Base-by-base conservation (phyloP, 306 rosid species). In the Prinsepia uniflora region DNA sequence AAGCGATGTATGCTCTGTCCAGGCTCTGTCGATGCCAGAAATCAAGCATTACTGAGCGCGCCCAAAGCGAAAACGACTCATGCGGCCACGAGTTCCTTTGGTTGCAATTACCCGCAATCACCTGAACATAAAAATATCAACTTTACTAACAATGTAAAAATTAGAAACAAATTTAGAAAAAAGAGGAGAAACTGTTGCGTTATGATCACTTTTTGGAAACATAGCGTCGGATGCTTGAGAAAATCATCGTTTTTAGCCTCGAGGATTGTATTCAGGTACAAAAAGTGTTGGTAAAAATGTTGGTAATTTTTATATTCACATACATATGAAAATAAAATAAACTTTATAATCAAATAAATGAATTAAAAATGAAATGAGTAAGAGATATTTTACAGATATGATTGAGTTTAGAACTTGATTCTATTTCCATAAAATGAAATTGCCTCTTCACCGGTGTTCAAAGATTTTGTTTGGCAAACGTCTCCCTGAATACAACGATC, bases 161-260 rank as follows among this genome's bases (percentile, higher is more conserved):
- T 22, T 8, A 52, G 57, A 52, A 1, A 66, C 42, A 19, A 42
- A 30, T 2, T 18, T 5, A n/a, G 5, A 5, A 0, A 45, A 8
- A 5, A 20, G 5, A 53, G 22, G 13, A 59, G 57, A 17, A 5
- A 13, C 47, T 46, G 13, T 24, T 14, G 34, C 4, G 24, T 6
- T 4, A 7, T 3, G 2, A 19, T 70, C 18, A 82, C 83, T 73
- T 49, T 72, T 22, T 61, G 58, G 70, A 71, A 20, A 82, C 49
- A 36, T 76, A 70, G 63, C 64, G 71, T 52, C 81, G 71, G 67
- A 73, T 50, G 58, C 75, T 73, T 59, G 81, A 59, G 65, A 76
- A 63, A 73, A 79, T 42, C 81, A 79, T 76, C 17, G 68, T 66
- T 6, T 39, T 18, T 45, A 61, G 65, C 14, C 24, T 41, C 5